phyloP scores from a whole-genome alignment of 306 rosid species.

The Dicorynia guianensis region DNA sequence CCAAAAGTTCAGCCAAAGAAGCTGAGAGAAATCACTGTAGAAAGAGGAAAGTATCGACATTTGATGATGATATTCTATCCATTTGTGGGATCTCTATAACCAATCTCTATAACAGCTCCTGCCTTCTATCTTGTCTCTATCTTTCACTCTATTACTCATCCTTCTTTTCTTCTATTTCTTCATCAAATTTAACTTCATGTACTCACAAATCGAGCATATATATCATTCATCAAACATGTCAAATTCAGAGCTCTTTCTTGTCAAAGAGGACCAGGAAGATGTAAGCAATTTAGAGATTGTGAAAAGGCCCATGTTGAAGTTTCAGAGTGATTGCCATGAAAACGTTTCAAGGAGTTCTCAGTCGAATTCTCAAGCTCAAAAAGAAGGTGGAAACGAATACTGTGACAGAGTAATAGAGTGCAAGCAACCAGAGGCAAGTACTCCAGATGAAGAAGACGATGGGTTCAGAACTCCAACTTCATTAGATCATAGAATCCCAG shows the following conservation, averaged over 20 bases:
- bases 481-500: constrained; percentile 59
- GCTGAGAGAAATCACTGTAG: constrained; percentile 29
- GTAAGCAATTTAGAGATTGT: background rate
- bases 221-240: constrained; percentile 34
- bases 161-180: constrained; percentile 1
- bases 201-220: constrained; percentile 8
- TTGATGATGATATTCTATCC: constrained; percentile 34
- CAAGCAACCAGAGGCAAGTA: constrained; percentile 5
- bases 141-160: constrained; percentile 1
- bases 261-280: constrained; percentile 31
- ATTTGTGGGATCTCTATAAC: constrained; percentile 40
- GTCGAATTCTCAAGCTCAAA: background rate
- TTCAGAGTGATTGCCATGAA: constrained; percentile 15
- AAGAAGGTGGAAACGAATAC: background rate
- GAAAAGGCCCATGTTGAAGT: constrained; percentile 3
- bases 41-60: constrained; percentile 30
- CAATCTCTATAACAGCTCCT: constrained; percentile 32
- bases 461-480: constrained; percentile 79
- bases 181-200: constrained; percentile 25
- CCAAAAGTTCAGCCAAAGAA: constrained; percentile 53
- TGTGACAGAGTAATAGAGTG: background rate
- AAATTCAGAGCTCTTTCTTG: constrained; percentile 33
- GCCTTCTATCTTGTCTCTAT: background rate
- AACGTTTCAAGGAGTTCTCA: constrained; percentile 32
- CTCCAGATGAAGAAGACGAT: constrained; percentile 43